Evolutionary conservation across 2,329 filamentous ascomycete species (phyloP).

Genomic region (Pseudocercospora pini-densiflorae): DNA sequence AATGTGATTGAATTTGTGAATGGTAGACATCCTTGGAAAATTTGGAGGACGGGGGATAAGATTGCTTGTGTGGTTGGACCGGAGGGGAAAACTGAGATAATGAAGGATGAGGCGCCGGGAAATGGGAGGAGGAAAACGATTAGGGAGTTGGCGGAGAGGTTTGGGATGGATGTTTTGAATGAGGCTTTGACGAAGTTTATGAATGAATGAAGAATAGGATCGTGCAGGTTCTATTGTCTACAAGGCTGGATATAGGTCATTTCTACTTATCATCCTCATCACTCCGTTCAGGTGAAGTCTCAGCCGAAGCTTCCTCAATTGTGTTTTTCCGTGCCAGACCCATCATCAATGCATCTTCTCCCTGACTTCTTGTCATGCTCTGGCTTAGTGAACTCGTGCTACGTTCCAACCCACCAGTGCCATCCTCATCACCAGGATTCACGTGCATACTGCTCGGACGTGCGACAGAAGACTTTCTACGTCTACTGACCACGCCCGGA

Average conservation of each 20-base stretch:
- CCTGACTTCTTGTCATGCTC: conserved; percentile 15
- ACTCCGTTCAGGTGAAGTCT: conserved; percentile 19
- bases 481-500: conserved; percentile 66
- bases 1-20: conserved; percentile 47
- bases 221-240: too few species aligned
- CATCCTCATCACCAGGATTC: conserved; percentile 18
- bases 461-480: conserved; percentile 38
- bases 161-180: conserved; percentile 17
- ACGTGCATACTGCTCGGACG: conserved; percentile 1
- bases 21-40: conserved; percentile 32
- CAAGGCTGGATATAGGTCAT: background rate
- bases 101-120: conserved; percentile 12
- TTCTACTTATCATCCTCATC: conserved; percentile 2
- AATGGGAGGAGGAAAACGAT: conserved; percentile 31
- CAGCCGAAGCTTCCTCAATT: conserved; percentile 26
- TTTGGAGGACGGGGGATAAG: conserved; percentile 6
- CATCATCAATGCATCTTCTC: conserved; percentile 22
- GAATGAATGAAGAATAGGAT: background rate
- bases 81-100: conserved; percentile 5
- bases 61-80: conserved; percentile 9
- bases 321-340: conserved; percentile 23
- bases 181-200: conserved; percentile 19
- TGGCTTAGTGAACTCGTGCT: conserved; percentile 27
- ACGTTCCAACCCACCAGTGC: conserved; percentile 25
- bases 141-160: conserved; percentile 48